Evolutionary conservation across 2,329 filamentous ascomycete genomes (phyloP).

Genomic region (Alternaria atra): DNA sequence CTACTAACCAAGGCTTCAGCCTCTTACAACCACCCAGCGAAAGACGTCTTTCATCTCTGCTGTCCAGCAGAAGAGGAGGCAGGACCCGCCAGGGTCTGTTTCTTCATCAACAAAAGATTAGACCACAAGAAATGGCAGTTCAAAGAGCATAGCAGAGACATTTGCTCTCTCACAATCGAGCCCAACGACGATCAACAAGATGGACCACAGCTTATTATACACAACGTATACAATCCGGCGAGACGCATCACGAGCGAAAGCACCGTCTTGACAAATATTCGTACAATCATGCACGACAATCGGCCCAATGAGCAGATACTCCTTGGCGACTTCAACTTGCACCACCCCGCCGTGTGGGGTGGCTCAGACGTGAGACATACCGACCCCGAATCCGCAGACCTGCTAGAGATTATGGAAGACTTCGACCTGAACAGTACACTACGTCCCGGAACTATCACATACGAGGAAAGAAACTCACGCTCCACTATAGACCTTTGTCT

Average conservation of each 20-base stretch:
- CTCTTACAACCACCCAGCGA: constrained; percentile 32
- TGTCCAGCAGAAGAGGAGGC: constrained; percentile 8
- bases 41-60: constrained; percentile 28
- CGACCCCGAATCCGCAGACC: constrained; percentile 19
- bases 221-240: constrained; percentile 34
- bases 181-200: constrained; percentile 1
- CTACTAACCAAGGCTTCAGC: too few relatives aligned
- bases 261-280: constrained; percentile 1
- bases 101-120: constrained; percentile 36
- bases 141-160: constrained; percentile 22
- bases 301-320: constrained; percentile 15
- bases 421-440: constrained; percentile 17
- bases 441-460: constrained; percentile 17
- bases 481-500: constrained; percentile 22
- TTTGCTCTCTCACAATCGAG: constrained; percentile 24
- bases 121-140: constrained; percentile 25
- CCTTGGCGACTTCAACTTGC: constrained; percentile 22
- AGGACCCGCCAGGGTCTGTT: constrained; percentile 29
- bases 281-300: constrained; percentile 5
- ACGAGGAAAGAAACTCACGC: constrained; percentile 14
- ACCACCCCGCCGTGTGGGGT: constrained; percentile 23
- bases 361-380: constrained; percentile 12
- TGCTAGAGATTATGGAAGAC: constrained; percentile 22
- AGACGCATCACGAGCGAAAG: constrained; percentile 7
- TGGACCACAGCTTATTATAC: constrained; percentile 12